A percentile compares a stretch with the other conserved stretches of the same genome.
Conservation (phyloP, 2,329 filamentous ascomycete species). For the Paradendryphiella salina region DNA sequence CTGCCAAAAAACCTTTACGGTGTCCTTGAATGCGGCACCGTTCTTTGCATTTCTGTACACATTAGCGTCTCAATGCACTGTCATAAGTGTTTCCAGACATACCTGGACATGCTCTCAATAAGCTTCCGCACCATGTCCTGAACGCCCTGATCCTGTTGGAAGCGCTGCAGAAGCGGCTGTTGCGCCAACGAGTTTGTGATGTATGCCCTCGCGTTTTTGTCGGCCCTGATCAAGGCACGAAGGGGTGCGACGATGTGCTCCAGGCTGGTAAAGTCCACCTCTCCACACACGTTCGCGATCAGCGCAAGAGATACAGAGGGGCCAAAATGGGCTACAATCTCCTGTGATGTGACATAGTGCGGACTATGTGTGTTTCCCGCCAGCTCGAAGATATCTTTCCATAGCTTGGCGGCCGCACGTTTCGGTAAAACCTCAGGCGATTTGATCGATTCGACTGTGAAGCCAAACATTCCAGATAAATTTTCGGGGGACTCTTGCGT, state of each 20-base stretch:
- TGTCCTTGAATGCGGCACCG: slow-evolving; percentile 41
- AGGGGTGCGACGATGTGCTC: slow-evolving; percentile 41
- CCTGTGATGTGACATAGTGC: slow-evolving; percentile 38
- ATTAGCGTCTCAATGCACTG: slow-evolving; percentile 18
- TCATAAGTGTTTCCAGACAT: slow-evolving; percentile 1
- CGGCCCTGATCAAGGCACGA: slow-evolving; percentile 37
- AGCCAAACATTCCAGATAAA: slow-evolving; percentile 70
- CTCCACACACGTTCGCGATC: slow-evolving; percentile 42
- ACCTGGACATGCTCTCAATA: slow-evolving; percentile 42
- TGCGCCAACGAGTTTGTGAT: slow-evolving; percentile 37
- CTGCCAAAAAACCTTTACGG: slow-evolving; percentile 43
- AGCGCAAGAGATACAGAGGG: slow-evolving; percentile 36
- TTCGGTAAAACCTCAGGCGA: slow-evolving; percentile 77
- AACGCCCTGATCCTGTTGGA: slow-evolving; percentile 33
- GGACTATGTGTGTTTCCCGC: slow-evolving; percentile 32
- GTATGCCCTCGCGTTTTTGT: slow-evolving; percentile 39
- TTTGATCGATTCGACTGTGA: slow-evolving; percentile 69
- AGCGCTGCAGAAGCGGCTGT: slow-evolving; percentile 35
- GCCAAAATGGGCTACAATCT: slow-evolving; percentile 44
- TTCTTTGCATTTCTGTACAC: slow-evolving; percentile 42
- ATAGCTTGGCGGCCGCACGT: slow-evolving; percentile 72
- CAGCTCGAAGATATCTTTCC: slow-evolving; percentile 54
- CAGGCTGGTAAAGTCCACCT: slow-evolving; percentile 42
- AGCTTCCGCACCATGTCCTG: slow-evolving; percentile 42
- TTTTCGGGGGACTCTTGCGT: slow-evolving; percentile 61